Percentiles rank a stretch among this genome's conserved stretches.
phyloP scores from a whole-genome alignment of 2,329 filamentous ascomycete genomes.

The Fusarium nisikadoi region DNA sequence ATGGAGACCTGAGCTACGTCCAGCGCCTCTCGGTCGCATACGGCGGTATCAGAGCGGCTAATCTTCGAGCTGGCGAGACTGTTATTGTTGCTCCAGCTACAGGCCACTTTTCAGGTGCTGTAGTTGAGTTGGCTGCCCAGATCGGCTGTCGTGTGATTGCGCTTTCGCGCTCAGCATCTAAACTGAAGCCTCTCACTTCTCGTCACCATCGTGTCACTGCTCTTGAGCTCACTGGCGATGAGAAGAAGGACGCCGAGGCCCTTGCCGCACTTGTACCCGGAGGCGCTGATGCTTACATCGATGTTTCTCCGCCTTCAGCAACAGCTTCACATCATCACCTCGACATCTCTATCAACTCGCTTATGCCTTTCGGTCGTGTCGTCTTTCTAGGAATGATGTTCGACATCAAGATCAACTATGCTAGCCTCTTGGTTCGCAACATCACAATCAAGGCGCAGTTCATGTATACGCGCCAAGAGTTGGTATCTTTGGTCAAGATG shows the following conservation, averaged over 20 bases:
- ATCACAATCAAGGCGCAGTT: conserved; percentile 25
- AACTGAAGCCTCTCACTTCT: conserved; percentile 15
- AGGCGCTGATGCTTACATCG: conserved; percentile 29
- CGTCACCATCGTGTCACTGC: background rate
- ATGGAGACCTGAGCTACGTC: conserved; percentile 27
- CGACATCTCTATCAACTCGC: background rate
- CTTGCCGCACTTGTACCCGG: background rate
- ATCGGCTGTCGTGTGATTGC: conserved; percentile 36
- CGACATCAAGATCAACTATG: conserved; percentile 25
- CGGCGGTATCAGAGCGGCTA: conserved; percentile 13
- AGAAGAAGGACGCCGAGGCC: background rate
- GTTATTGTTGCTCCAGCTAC: conserved; percentile 31
- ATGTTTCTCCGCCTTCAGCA: conserved; percentile 26
- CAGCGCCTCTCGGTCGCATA: conserved; percentile 29
- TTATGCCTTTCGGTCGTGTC: background rate
- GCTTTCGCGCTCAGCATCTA: conserved; percentile 8
- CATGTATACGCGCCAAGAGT: conserved; percentile 27
- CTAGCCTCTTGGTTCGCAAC: conserved; percentile 5
- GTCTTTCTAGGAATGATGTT: conserved; percentile 27
- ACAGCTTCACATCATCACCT: conserved; percentile 20
- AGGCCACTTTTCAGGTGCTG: conserved; percentile 31
- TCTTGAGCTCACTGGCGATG: conserved; percentile 23
- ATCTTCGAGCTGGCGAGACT: conserved; percentile 14
- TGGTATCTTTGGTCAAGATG: conserved; percentile 25
- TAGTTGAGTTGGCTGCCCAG: conserved; percentile 25